Base-by-base conservation (phyloP, 495 filamentous ascomycete genomes). In the Hyaloscypha hepaticicola region DNA sequence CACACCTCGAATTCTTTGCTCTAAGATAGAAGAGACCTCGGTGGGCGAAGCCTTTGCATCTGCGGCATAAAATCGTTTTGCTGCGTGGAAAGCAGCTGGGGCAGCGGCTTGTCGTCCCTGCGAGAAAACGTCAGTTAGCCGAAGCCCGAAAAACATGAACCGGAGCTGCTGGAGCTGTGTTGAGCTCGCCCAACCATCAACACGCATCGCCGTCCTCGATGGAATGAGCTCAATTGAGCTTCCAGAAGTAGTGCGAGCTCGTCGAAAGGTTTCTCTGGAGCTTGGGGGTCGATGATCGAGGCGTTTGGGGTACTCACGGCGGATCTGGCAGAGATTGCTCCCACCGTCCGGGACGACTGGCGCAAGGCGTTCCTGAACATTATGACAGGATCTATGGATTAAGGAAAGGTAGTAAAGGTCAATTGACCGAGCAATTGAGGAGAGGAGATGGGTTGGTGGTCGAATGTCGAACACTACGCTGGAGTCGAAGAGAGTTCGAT, bases 301-400 rank as follows among this genome's bases (percentile, higher is more conserved):
- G 38, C 38, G 38, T 9, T 45, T 19, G 38, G 38, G 38, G 38
- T 45, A 45, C 38, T 45, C 82, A 88, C 88, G 76, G 86, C 88
- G 83, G 94, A 85, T 84, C 93, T 90, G 85, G 91, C 89, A 89
- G 93, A 90, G 83, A 94, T 84, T 79, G 90, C 93, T 81, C 91
- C 91, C 80, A 95, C 89, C 81, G 89, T 88, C 83, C 93, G 92
- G 84, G 88, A 89, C 77, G 91, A 93, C 85, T 95, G 93, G 80
- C 93, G 87, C 81, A 97, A 84, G 85, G 93, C 93, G 89, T 91
- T 96, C 80, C 93, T 92, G 86, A 98, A 94, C 95, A 99, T 97
- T 78, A 71, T 87, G 79, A 68, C 51, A 64, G 59, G 31, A 38
- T 71, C 61, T 71, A 49, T 73, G 71, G 29, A 33, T 65, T 65